Base-by-base conservation (phyloP, 164 flowering plant species). In the Dillenia turbinata region DNA sequence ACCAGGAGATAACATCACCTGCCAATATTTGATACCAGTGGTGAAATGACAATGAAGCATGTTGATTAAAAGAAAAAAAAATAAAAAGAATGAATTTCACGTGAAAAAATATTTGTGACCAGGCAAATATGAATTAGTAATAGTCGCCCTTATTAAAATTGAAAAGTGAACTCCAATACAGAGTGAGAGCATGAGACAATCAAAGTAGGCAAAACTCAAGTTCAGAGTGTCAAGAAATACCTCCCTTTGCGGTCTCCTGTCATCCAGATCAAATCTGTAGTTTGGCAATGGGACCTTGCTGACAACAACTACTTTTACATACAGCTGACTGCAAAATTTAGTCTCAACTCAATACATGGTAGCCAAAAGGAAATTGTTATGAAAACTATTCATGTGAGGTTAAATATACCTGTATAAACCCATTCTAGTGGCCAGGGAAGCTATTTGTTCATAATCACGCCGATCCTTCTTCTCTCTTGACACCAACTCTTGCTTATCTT, bases 391-490 rank as follows among this genome's bases (percentile, higher is more conserved):
- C 40, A 26, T 26, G 40, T 5, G 59, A 61, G 22, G 14, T 24
- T 26, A 16, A 65, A 51, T 15, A 59, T 86, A 94, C 98, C 98
- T 85, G 70, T 87, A 75, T 75, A 94, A 77, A 54, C 96, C 97
- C 96, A 94, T 78, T 70, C 69, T 76, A 61, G 73, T 79, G 22
- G 97, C 98, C 62, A 91, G 50, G 59, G 86, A 79, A 54, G 95
- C 80, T 65, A 94, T 79, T 71, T 91, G 82, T 58, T 80, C 91
- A 74, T 75, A 94, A 66, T 85, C 85, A 53, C 77, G 84, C 46
- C 96, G 67, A 64, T 91, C 98, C 70, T 81, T 90, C 71, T 85
- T 94, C 75, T 91, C 98, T 68, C 85, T 78, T n/a, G 98, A 87
- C 53, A 81, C 74, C 66, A 91, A 24, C 71, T 94, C 98, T 68